A percentile compares a stretch with the other conserved stretches of the same genome.
phyloP scores from a whole-genome alignment of 805 yeast genomes.

The Hanseniaspora singularis region DNA sequence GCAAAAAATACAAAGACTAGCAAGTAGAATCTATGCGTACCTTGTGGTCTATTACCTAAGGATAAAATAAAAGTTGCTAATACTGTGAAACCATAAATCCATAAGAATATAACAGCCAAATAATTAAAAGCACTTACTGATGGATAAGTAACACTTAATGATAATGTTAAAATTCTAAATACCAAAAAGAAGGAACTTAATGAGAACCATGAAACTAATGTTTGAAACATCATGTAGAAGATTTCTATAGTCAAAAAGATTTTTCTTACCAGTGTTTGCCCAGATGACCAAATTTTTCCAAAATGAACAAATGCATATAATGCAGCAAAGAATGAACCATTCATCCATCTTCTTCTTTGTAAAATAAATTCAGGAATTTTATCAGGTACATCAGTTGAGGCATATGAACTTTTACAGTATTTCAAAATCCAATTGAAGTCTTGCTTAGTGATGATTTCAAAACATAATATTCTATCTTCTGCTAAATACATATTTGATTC shows the following conservation, averaged over 20 bases:
- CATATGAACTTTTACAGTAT: slow-evolving; percentile 78
- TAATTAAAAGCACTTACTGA: slow-evolving; percentile 63
- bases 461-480: slow-evolving; percentile 90
- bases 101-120: slow-evolving; percentile 63
- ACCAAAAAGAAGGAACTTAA: slow-evolving; percentile 82
- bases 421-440: slow-evolving; percentile 63
- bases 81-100: slow-evolving; percentile 73
- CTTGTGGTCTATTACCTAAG: slow-evolving; percentile 88
- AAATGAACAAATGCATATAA: slow-evolving; percentile 73
- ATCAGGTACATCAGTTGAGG: slow-evolving; percentile 94
- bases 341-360: slow-evolving; percentile 93
- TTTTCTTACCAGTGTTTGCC: slow-evolving; percentile 59
- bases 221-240: slow-evolving; percentile 58
- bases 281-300: slow-evolving; percentile 63
- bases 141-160: slow-evolving; percentile 45
- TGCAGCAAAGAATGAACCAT: slow-evolving; percentile 93
- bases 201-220: slow-evolving; percentile 85
- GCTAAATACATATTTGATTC: slow-evolving; percentile 95
- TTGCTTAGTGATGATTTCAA: slow-evolving; percentile 82
- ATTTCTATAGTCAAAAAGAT: slow-evolving; percentile 66
- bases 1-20: slow-evolving; percentile 73
- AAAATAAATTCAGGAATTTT: slow-evolving; percentile 71
- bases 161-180: slow-evolving; percentile 72
- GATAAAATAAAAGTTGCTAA: slow-evolving; percentile 80
- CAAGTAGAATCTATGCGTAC: slow-evolving; percentile 68